Base-by-base conservation (phyloP, 352 stramenopile species). In the Plasmopara muralis region DNA sequence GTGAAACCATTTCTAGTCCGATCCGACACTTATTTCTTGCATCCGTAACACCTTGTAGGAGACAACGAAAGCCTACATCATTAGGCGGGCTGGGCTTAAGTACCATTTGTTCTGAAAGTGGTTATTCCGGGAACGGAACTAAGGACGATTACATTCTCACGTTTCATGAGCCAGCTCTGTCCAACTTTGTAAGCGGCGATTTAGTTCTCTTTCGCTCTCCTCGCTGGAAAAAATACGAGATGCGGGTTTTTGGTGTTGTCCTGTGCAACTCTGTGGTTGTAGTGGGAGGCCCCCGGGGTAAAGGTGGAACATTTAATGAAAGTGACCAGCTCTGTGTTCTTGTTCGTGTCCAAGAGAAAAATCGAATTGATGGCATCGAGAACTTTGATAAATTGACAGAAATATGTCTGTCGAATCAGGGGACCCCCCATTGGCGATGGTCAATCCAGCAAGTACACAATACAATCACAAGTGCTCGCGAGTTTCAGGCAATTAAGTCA, bases 401-500 rank as follows among this genome's bases (percentile, higher is more conserved):
- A 49, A 64, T 86, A 50, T 88, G 77, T 61, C 56, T 89, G 0
- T 74, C 77, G 12, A 90, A 89, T 59, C 72, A 85, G 50, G 67
- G 65, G 0, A 66, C 59, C 1, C 15, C 64, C 2, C 74, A 71
- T 25, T 89, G 79, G 79, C 63, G 57, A 44, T 90, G 79, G 79
- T 64, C 70, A 2, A 60, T 88, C 3, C 72, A 84, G 29, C 67
- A 85, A 53, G 74, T 87, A 8, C 71, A 88, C 57, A 90, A 87
- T 49, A 73, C 77, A 41, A 87, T 71, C 25, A 90, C 79, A 9
- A 88, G 74, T 43, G 77, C 79, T 2, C 72, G 82, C n/a, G 82
- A 93, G 61, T 93, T 79, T 48, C 82, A 93, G 43, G 82, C 82
- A 16, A 75, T 89, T 30, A 76, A 84, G 42, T 74, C 82, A 0